A percentile compares a stretch with the other conserved stretches of the same genome.
Conservation (phyloP, 305 asterid genomes). For the Solanum chacoense region DNA sequence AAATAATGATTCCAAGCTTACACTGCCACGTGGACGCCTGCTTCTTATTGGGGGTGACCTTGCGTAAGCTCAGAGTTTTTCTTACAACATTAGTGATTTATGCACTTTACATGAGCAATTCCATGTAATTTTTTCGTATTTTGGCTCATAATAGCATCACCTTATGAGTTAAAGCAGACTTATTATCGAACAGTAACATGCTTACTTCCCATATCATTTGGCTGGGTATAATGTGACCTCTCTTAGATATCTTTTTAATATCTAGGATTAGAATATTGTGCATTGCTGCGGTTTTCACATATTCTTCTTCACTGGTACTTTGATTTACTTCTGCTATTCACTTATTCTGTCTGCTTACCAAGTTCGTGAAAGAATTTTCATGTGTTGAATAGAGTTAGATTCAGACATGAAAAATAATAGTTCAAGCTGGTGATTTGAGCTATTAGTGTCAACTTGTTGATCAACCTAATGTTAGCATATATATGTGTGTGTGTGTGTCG, state of each 20-base stretch:
- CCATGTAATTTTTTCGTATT: not conserved
- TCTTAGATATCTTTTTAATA: not conserved
- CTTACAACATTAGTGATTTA: not conserved
- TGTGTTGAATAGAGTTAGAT: not conserved
- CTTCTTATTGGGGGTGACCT: slow-evolving; percentile 98
- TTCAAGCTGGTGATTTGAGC: not conserved
- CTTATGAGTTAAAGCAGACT: not conserved
- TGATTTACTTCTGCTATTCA: not conserved
- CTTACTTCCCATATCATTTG: not conserved
- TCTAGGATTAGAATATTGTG: not conserved
- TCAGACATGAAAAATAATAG: not conserved
- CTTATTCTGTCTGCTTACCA: not conserved
- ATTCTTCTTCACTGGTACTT: not conserved
- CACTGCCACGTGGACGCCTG: slow-evolving; percentile 76
- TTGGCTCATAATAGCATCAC: not conserved
- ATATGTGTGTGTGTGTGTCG: not conserved
- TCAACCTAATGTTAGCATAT: not conserved
- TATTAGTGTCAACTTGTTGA: not conserved
- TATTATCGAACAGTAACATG: not conserved
- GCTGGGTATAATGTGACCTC: not conserved
- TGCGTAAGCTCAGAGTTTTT: slow-evolving; percentile 59
- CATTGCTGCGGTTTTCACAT: not conserved
- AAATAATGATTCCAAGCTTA: slow-evolving; percentile 36
- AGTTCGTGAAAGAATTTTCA: not conserved
- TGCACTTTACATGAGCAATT: not conserved